Evolutionary conservation across 768 basidiomycete species (phyloP), one percentile per base, ranked within the genome.

Genomic region (Mycena belliarum): DNA sequence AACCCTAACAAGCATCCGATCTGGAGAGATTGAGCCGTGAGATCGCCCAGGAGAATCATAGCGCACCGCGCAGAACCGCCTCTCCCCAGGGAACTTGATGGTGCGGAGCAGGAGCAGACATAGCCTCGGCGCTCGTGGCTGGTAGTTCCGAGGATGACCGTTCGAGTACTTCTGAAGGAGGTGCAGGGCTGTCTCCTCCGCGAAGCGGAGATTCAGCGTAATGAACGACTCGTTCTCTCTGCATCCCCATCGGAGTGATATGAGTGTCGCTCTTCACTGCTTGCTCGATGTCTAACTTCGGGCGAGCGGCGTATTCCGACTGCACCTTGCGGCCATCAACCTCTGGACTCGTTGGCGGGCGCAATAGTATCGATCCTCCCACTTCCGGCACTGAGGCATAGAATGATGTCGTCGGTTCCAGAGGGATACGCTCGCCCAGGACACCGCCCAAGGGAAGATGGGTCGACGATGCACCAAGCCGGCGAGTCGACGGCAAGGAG

Each of bases 1-100:
- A 2, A 90, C 80, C 55, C 88, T 79, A 26, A 97, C 87, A 7
- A 95, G 80, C 93, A 97, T 95, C 59, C 95, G 82, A 72, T 96
- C 95, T 96, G 68, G 64, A 63, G 11, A 23, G 21, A n/a, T n/a
- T 52, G 1, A 49, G 35, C 3, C 14, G 28, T 57, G 28, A 65
- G 48, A 28, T 35, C 53, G 46, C 29, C 40, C n/a, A n/a, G n/a
- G 5, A 38, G 37, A n/a, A 38, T 23, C 35, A 47, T 12, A 42
- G 26, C 20, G 43, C n/a, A 20, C 93, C 94, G 80, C 89, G 77
- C 74, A 94, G 79, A n/a, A 90, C 70, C 11, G 87, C 76, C 33
- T 87, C 83, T 16, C 79, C 84, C 71, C 73, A 75, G 12, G 68
- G 60, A 23, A 70, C 52, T 35, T 72, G 70, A 60, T 24, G 64